Evolutionary conservation across 2,329 filamentous ascomycete species (phyloP), one percentile per base, ranked within the genome.

Genomic region (Exophiala sp.): DNA sequence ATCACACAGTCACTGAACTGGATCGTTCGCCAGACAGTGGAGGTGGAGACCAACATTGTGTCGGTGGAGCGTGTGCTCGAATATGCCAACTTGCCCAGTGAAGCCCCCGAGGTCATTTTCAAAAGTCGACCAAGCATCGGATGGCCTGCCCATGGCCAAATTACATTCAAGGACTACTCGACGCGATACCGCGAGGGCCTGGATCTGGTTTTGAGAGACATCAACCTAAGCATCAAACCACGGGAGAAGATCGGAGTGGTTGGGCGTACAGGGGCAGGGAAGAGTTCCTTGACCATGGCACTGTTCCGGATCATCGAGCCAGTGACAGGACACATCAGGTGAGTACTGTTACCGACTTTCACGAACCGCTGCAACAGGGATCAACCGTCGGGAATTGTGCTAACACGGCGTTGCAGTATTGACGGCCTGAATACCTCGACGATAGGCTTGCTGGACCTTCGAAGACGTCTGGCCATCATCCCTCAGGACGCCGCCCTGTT

Each of bases 1-100:
- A 97, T 98, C 64, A 98, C 93, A 1, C 87, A 91, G 60, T 95
- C 90, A 29, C 79, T 98, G 63, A 98, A 97, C 74, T 98, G 93
- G 93, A 96, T 98, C 64, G 93, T 98, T 44, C 83, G 94, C 52
- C 93, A 98, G 71, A 96, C 90, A 0, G 93, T 98, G 27, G 94
- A 98, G 69, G 93, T 98, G n/a, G 94, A 98, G 75, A 97, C 91
- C n/a, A 98, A 98, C 70, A 98, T 98, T 64, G 91, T 98, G 39
- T 95, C 91, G 8, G 93, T 98, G 30, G 93, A 98, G 76, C 86
- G 93, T 64, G 90, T 98, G 41, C 82, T 98, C 43, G 94, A 98
- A 69, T 98, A 98, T 70, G 88, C 91, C 50, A 79, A 80, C 43
- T 78, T 98, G 56, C 90, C 91, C 21, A 93, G 86, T 67, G 93